Conservation (phyloP, 148 eudicot genomes). For the Suaeda aralocaspica region DNA sequence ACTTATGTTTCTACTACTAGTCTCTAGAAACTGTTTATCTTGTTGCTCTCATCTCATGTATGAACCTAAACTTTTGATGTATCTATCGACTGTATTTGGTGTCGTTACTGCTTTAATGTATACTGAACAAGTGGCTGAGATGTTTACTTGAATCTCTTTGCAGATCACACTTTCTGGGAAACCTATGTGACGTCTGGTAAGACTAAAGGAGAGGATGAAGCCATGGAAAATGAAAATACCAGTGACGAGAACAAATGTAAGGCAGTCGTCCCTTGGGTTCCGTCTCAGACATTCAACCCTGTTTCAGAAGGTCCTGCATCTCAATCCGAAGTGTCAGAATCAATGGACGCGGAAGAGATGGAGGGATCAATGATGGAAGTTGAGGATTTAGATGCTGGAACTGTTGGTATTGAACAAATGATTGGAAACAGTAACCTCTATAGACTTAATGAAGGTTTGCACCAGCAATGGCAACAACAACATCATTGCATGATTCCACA, state of each 20-base stretch:
- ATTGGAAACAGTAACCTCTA: conserved; percentile 6
- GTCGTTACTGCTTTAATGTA: not conserved
- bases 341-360: conserved; percentile 65
- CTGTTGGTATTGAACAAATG: conserved; percentile 18
- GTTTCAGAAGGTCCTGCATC: conserved; percentile 11
- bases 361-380: conserved; percentile 61
- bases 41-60: not conserved
- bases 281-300: conserved; percentile 32
- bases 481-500: conserved; percentile 75
- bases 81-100: not conserved
- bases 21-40: not conserved
- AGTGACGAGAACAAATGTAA: conserved; percentile 29
- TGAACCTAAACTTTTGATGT: not conserved
- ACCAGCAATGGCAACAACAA: conserved; percentile 65
- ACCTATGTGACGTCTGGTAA: conserved; percentile 17
- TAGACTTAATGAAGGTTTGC: conserved; percentile 30
- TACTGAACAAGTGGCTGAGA: conserved; percentile 4
- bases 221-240: conserved; percentile 13
- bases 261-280: conserved; percentile 85
- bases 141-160: conserved; percentile 19
- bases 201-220: conserved; percentile 25
- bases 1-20: too few relatives aligned
- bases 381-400: conserved; percentile 34
- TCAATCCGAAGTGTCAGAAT: conserved; percentile 28
- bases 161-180: conserved; percentile 48